A percentile compares a stretch with the other conserved stretches of the same genome.
phyloP scores from a whole-genome alignment of 176 grass and related monocot genomes.

The Oryza punctata region DNA sequence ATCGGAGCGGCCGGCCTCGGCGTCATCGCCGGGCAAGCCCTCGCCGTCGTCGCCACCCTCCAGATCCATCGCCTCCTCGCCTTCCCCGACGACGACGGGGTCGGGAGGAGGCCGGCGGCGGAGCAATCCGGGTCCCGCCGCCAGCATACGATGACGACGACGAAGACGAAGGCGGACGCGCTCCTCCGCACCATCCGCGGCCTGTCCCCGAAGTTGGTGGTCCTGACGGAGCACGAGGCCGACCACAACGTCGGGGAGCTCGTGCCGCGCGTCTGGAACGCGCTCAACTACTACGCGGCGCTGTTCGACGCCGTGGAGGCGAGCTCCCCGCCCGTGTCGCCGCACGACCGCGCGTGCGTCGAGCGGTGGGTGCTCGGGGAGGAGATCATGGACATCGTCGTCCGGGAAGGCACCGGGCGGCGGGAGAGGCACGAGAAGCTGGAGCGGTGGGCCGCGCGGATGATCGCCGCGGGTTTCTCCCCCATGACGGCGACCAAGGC shows the following conservation, averaged over 20 bases:
- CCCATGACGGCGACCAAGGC: neutral
- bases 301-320: conserved; percentile 58
- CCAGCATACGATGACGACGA: neutral
- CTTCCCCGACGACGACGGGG: neutral
- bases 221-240: conserved; percentile 74
- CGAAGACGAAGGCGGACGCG: conserved; percentile 30
- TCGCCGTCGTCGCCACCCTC: conserved; percentile 55
- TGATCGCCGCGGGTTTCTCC: conserved; percentile 41
- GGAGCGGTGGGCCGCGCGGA: conserved; percentile 42
- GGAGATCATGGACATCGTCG: conserved; percentile 67
- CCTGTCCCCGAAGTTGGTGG: conserved; percentile 55
- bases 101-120: neutral
- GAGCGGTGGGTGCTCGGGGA: conserved; percentile 52
- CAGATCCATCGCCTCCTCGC: conserved; percentile 54
- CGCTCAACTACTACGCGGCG: conserved; percentile 53
- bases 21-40: conserved; percentile 39
- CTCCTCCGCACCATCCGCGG: conserved; percentile 43
- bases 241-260: conserved; percentile 50
- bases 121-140: no score
- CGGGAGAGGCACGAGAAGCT: conserved; percentile 67
- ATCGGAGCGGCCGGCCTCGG: conserved; percentile 34
- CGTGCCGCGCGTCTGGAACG: conserved; percentile 32
- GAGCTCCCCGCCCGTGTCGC: conserved; percentile 29
- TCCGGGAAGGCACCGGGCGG: conserved; percentile 35
- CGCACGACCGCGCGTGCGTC: conserved; percentile 28